These are phyloP conservation scores for Boletus sp. DNA, from an alignment of 768 basidiomycete genomes.

Conservation along the genomic window DNA sequence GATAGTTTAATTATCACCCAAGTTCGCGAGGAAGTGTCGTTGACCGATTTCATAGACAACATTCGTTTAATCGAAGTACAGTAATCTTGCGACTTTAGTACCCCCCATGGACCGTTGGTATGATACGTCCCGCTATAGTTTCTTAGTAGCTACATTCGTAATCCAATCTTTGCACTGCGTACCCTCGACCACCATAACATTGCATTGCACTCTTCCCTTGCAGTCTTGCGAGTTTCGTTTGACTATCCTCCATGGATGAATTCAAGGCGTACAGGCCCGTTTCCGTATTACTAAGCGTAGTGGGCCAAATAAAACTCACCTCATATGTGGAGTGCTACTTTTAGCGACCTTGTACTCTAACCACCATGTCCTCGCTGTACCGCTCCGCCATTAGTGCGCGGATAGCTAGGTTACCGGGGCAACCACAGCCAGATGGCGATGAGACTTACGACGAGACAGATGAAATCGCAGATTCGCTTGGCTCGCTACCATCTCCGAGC, in stretches of 20 bases:
- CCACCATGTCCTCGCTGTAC: slow-evolving; percentile 63
- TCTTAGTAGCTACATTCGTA: neutral
- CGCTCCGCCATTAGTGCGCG: slow-evolving; percentile 76
- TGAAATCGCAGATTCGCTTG: slow-evolving; percentile 57
- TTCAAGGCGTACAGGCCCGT: too few species aligned
- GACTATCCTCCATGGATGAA: too few species aligned
- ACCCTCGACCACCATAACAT: too few species aligned
- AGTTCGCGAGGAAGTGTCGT: neutral
- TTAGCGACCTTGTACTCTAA: neutral
- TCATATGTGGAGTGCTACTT: neutral
- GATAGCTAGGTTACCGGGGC: slow-evolving; percentile 65
- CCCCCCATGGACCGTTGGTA: neutral
- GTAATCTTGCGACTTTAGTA: neutral
- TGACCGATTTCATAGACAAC: neutral
- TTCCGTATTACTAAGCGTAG: too few species aligned
- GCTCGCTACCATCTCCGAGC: slow-evolving; percentile 46
- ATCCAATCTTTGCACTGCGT: neutral
- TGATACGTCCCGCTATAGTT: neutral
- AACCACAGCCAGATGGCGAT: slow-evolving; percentile 44
- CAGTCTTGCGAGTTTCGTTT: too few species aligned
- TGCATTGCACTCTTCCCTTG: too few species aligned
- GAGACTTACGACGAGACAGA: slow-evolving; percentile 40
- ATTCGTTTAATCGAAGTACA: neutral
- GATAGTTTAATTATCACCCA: slow-evolving; percentile 7
- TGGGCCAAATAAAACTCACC: too few species aligned